Evolutionary conservation across 495 filamentous ascomycete genomes (phyloP).

Genomic region (Aspergillus nidulans): DNA sequence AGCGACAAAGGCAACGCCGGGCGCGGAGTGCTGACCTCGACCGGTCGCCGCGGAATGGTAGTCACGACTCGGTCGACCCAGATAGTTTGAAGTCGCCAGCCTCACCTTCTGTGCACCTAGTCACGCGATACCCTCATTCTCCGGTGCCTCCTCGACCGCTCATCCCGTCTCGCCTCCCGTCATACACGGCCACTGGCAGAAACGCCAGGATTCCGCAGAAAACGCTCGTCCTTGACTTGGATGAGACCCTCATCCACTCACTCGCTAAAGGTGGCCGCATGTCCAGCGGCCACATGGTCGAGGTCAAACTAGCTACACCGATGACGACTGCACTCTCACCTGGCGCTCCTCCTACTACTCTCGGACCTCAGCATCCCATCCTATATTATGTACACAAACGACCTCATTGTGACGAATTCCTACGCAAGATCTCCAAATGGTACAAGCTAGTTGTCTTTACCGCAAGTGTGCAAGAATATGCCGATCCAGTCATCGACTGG

Average conservation of each 20-base stretch:
- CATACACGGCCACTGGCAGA: slow-evolving; percentile 57
- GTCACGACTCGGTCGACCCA: slow-evolving; percentile 30
- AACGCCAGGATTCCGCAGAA: slow-evolving; percentile 60
- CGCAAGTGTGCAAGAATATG: slow-evolving; percentile 96
- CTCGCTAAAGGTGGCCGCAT: slow-evolving; percentile 94
- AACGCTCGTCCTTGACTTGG: slow-evolving; percentile 90
- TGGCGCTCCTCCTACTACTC: slow-evolving; percentile 55
- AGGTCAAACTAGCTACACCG: slow-evolving; percentile 77
- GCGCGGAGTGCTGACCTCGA: slow-evolving; percentile 32
- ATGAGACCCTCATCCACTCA: slow-evolving; percentile 96
- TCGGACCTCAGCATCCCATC: slow-evolving; percentile 90
- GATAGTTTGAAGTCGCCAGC: slow-evolving; percentile 79
- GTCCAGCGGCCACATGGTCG: slow-evolving; percentile 97
- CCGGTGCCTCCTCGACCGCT: slow-evolving; percentile 85
- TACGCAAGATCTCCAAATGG: slow-evolving; percentile 94
- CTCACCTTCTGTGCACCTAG: slow-evolving; percentile 62
- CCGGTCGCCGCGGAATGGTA: slow-evolving; percentile 27
- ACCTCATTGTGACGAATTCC: slow-evolving; percentile 93
- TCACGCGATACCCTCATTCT: slow-evolving; percentile 85
- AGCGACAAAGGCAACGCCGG: slow-evolving; percentile 50
- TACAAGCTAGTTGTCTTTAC: slow-evolving; percentile 98
- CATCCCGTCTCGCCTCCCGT: slow-evolving; percentile 79
- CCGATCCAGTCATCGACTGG: slow-evolving; percentile 98
- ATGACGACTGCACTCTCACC: slow-evolving; percentile 55
- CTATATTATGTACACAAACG: slow-evolving; percentile 98